Conservation (phyloP, 352 stramenopile genomes). For the Pythium dissotocum region DNA sequence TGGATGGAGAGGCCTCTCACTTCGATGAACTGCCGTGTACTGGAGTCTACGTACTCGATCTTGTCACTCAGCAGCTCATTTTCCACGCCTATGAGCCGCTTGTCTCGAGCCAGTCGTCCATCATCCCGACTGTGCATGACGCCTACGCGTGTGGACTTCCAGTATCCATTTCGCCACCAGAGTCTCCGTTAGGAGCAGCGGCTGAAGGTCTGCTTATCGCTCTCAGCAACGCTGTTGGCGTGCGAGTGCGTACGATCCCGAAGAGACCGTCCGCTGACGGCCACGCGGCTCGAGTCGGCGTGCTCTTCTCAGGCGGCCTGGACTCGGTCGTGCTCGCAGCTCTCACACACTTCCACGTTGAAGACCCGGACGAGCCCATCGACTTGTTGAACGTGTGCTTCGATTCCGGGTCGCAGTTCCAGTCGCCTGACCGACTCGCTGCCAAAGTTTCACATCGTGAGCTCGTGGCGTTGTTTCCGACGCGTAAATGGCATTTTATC, state of each 20-base stretch:
- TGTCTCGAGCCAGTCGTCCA: background rate
- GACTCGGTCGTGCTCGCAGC: constrained; percentile 95
- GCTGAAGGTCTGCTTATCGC: constrained; percentile 51
- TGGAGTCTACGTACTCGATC: constrained; percentile 74
- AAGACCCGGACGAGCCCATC: constrained; percentile 62
- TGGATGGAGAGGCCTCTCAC: background rate
- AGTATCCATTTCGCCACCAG: background rate
- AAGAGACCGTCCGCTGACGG: background rate
- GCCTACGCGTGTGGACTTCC: constrained; percentile 35
- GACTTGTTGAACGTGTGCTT: constrained; percentile 97
- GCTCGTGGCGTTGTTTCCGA: constrained; percentile 83
- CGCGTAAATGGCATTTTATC: constrained; percentile 84
- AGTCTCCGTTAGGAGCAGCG: constrained; percentile 25
- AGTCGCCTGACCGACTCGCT: constrained; percentile 91
- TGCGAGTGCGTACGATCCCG: constrained; percentile 77
- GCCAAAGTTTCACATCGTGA: constrained; percentile 82
- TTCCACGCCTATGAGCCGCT: constrained; percentile 46
- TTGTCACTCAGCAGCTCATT: constrained; percentile 30
- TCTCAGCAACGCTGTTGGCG: constrained; percentile 79
- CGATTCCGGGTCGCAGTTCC: constrained; percentile 53
- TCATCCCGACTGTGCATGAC: constrained; percentile 22
- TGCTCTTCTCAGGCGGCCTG: constrained; percentile 97
- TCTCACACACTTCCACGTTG: constrained; percentile 77
- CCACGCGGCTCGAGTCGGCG: constrained; percentile 49
- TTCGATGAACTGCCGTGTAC: constrained; percentile 78